Base-by-base conservation (phyloP, 495 filamentous ascomycete genomes). In the Tuber umbilicatum region DNA sequence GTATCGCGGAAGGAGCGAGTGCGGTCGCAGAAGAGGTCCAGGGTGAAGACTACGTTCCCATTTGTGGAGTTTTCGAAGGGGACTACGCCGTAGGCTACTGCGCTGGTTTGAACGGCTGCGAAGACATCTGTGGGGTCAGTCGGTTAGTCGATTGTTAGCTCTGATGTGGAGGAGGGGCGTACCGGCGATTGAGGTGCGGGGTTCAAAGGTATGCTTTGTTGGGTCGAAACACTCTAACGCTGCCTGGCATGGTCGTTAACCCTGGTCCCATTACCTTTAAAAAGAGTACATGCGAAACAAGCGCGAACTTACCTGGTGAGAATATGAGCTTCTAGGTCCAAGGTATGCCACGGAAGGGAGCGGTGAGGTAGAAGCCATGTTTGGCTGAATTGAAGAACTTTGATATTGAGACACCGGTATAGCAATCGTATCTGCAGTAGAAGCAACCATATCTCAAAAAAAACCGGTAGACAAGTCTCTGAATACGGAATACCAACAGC, bases 21-120 rank as follows among this genome's bases (percentile, higher is more conserved):
- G 45, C 91, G 87, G 84, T 97, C 93, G 75, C 92, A 92, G 72
- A 99, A 87, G 72, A 94, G 88, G 83, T 97, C 94, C 12, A 99
- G 88, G 0, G 94, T 97, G 82, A 90, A 89, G 38, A 94, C 89
- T 60, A 99, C 96, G 67, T 90, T 89, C 76, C 95, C 95, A 84
- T 97, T 96, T 78, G 93, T 93, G 16, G 91, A 94, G 84, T 99
- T 99, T 84, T 99, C 95, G 84, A 96, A 94, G 41, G 95, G 95
- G 23, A 97, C 92, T 5, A 99, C 92, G 75, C 93, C 94, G 80
- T 89, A 91, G 74, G 86, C 83, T 0, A 87, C 86, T 37, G 82
- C 74, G 74, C 87, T 84, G 21, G 86, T 85, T 83, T 97, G 93
- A 31, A 97, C 90, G 23, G 88, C 86, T 42, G 87, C 85, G 83